Conservation (phyloP, 140 eudicot genomes). For the Bidens hawaiensis region DNA sequence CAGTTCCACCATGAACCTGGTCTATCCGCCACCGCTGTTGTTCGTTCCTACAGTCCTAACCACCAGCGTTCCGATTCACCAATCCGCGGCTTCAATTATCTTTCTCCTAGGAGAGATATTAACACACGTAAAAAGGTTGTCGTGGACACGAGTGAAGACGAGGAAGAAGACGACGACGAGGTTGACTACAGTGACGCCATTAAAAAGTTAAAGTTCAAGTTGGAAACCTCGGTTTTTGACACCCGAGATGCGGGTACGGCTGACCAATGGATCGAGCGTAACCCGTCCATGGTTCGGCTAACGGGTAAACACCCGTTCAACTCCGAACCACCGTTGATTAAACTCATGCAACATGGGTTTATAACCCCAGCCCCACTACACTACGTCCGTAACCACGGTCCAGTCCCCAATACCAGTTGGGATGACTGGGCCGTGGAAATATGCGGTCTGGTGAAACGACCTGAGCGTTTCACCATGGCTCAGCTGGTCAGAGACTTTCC, state of each 20-base stretch:
- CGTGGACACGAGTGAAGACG: slow-evolving; percentile 6
- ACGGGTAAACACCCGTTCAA: slow-evolving; percentile 96
- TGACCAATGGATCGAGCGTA: slow-evolving; percentile 76
- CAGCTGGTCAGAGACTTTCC: slow-evolving; percentile 61
- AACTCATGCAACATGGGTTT: slow-evolving; percentile 94
- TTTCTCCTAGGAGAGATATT: slow-evolving; percentile 14
- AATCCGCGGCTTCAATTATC: slow-evolving; percentile 33
- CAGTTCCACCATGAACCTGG: slow-evolving; percentile 52
- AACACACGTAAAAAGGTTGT: slow-evolving; percentile 4
- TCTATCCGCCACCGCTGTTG: slow-evolving; percentile 23
- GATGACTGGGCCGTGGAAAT: slow-evolving; percentile 80
- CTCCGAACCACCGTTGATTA: slow-evolving; percentile 78
- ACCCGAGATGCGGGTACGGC: slow-evolving; percentile 64
- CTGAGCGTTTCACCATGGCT: slow-evolving; percentile 53
- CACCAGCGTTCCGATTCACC: slow-evolving; percentile 67
- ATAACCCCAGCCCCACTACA: slow-evolving; percentile 87
- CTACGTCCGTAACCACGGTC: slow-evolving; percentile 90
- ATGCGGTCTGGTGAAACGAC: slow-evolving; percentile 64
- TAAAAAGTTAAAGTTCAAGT: slow-evolving; percentile 40
- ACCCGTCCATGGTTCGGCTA: slow-evolving; percentile 74
- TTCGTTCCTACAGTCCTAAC: slow-evolving; percentile 30
- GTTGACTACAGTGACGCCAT: slow-evolving; percentile 23
- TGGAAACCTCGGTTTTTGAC: slow-evolving; percentile 59
- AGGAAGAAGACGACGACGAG: slow-evolving; percentile 39
- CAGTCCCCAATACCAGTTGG: slow-evolving; percentile 62